Evolutionary conservation across 2,329 filamentous ascomycete genomes (phyloP).

Genomic region (Gnomoniopsis smithogilvyi): DNA sequence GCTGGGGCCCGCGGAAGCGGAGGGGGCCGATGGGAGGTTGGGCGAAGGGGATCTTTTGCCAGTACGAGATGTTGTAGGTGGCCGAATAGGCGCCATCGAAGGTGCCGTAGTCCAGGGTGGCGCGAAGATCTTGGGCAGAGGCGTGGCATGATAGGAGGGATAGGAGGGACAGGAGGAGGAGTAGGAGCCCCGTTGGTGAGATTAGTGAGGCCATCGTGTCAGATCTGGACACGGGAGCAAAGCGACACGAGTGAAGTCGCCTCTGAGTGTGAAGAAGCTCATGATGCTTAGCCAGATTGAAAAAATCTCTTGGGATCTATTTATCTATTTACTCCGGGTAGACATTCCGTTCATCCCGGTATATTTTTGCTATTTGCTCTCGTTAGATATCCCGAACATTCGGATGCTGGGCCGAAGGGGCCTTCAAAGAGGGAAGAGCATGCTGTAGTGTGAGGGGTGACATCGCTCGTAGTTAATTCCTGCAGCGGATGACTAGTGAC

Average conservation of each 20-base stretch:
- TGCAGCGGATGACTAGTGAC: not conserved
- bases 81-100: constrained; percentile 50
- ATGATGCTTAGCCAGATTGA: not conserved
- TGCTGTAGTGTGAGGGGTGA: not conserved
- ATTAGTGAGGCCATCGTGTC: constrained; percentile 1
- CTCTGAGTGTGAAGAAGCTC: not conserved
- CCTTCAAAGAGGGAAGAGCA: not conserved
- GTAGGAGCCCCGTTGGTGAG: not conserved
- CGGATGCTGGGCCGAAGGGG: not conserved
- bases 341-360: not conserved
- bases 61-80: constrained; percentile 56
- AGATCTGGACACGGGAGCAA: not conserved
- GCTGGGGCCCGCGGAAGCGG: constrained; percentile 59
- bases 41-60: constrained; percentile 59
- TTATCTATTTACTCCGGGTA: not conserved
- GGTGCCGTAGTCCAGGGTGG: constrained; percentile 44
- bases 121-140: constrained; percentile 29
- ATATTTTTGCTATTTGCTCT: not conserved
- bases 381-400: constrained; percentile 11
- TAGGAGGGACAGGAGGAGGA: not conserved
- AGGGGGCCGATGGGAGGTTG: constrained; percentile 55
- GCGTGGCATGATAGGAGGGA: not conserved
- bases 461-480: not conserved
- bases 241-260: not conserved
- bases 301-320: not conserved